These are phyloP conservation scores for Phascolomyces articulosus DNA, from an alignment of 371 early-diverging fungal genomes.

Conservation along the genomic window DNA sequence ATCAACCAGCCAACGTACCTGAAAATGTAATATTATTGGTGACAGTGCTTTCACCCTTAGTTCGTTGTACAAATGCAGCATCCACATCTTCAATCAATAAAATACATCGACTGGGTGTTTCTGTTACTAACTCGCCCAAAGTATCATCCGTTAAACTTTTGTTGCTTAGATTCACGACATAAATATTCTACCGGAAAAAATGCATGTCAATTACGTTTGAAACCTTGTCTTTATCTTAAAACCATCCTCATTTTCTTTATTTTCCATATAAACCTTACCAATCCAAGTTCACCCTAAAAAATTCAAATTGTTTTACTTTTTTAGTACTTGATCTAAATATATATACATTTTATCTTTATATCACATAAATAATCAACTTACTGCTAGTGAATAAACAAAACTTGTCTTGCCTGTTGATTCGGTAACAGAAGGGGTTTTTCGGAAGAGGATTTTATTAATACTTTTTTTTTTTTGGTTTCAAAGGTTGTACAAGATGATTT, in stretches of 20 bases:
- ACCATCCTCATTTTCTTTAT: background rate
- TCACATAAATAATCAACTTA: constrained; percentile 4
- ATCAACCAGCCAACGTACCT: no score
- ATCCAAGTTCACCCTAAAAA: constrained; percentile 77
- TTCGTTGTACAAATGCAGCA: constrained; percentile 84
- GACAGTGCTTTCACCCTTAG: constrained; percentile 32
- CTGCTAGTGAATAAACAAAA: constrained; percentile 94
- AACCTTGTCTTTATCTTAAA: no score
- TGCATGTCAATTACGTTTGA: no score
- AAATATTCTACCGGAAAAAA: constrained; percentile 69
- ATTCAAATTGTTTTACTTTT: no score
- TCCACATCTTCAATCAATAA: constrained; percentile 98
- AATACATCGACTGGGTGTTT: constrained; percentile 87
- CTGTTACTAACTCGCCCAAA: constrained; percentile 82
- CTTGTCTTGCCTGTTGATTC: constrained; percentile 95
- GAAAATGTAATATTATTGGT: constrained; percentile 58
- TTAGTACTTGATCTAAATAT: no score
- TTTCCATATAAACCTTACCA: constrained; percentile 25
- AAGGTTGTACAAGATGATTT: no score
- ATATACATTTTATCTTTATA: background rate
- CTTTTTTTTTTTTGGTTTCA: constrained; percentile 21
- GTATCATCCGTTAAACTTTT: constrained; percentile 92
- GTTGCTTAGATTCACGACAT: constrained; percentile 88
- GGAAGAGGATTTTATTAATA: no score
- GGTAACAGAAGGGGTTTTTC: no score